Conservation (phyloP, 2,329 filamentous ascomycete species). For the Cytospora mali region DNA sequence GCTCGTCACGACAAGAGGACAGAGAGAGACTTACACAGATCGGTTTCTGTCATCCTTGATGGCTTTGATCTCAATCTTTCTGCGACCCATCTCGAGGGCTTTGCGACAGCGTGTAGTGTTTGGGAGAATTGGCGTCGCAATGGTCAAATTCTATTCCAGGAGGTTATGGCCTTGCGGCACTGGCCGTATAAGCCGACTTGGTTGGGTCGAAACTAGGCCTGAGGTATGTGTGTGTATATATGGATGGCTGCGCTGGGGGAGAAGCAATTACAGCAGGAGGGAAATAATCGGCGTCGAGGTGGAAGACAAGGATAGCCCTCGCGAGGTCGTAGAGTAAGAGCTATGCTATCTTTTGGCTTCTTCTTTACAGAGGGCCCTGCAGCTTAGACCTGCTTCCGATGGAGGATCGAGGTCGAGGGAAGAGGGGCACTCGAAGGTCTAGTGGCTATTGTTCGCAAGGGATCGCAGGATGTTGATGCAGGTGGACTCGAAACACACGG, state of each 20-base stretch:
- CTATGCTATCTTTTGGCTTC: conserved; percentile 10
- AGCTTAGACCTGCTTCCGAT: conserved; percentile 6
- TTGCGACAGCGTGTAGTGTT: conserved; percentile 21
- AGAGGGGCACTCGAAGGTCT: not conserved
- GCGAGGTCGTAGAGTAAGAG: conserved; percentile 10
- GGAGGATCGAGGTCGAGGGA: conserved; percentile 8
- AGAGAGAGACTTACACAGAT: conserved; percentile 79
- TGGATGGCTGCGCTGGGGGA: not conserved
- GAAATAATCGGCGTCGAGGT: conserved; percentile 4
- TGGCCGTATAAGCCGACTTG: conserved; percentile 26
- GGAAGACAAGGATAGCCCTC: conserved; percentile 25
- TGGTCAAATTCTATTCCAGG: conserved; percentile 24
- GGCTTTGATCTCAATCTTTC: conserved; percentile 99
- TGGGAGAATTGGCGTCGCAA: conserved; percentile 16
- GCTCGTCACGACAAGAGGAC: not conserved
- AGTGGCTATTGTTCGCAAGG: conserved; percentile 6
- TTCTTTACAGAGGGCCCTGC: conserved; percentile 5
- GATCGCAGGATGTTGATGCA: conserved; percentile 17
- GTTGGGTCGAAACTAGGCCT: conserved; percentile 24
- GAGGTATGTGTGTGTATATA: conserved; percentile 10
- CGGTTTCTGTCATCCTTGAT: conserved; percentile 99
- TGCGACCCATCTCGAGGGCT: conserved; percentile 75
- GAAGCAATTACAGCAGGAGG: conserved; percentile 8
- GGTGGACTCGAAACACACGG: conserved; percentile 20
- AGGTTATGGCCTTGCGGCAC: conserved; percentile 23